Conservation (phyloP, 2,329 filamentous ascomycete genomes). For the Alternaria brassicae region DNA sequence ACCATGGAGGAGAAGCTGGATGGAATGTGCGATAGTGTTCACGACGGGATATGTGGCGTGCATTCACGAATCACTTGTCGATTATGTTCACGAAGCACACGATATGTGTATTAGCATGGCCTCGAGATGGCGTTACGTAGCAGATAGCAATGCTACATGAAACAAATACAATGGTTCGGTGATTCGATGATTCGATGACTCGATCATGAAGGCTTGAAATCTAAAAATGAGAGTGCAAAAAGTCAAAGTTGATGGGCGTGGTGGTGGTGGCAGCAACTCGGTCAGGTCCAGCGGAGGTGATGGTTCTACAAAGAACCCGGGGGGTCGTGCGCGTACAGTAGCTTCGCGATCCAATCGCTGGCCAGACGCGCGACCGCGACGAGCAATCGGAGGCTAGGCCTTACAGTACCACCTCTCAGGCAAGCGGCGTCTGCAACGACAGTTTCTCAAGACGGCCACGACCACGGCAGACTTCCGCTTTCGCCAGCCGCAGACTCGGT, state of each 20-base stretch:
- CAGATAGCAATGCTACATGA: neutral
- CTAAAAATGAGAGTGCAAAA: too few relatives aligned
- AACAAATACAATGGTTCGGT: too few relatives aligned
- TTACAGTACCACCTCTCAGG: constrained; percentile 6
- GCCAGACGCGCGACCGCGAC: constrained; percentile 21
- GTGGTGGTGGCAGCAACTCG: too few relatives aligned
- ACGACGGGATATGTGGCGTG: neutral
- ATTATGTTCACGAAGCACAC: neutral
- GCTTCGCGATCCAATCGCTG: constrained; percentile 26
- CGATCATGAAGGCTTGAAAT: too few relatives aligned
- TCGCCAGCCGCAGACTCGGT: neutral
- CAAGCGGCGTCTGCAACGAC: neutral
- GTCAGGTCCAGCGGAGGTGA: too few relatives aligned
- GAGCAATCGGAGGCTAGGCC: constrained; percentile 12
- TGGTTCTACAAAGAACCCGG: neutral
- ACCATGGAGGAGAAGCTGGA: neutral
- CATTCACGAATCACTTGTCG: neutral
- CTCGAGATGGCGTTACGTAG: neutral
- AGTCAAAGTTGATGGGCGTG: too few relatives aligned
- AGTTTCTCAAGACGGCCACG: neutral
- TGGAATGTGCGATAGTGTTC: neutral
- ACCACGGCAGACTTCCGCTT: neutral
- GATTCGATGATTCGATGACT: too few relatives aligned
- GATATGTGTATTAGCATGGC: neutral
- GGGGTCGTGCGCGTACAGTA: constrained; percentile 1